Base-by-base conservation (phyloP, 306 rosid genomes). In the Cicer chorassanicum region DNA sequence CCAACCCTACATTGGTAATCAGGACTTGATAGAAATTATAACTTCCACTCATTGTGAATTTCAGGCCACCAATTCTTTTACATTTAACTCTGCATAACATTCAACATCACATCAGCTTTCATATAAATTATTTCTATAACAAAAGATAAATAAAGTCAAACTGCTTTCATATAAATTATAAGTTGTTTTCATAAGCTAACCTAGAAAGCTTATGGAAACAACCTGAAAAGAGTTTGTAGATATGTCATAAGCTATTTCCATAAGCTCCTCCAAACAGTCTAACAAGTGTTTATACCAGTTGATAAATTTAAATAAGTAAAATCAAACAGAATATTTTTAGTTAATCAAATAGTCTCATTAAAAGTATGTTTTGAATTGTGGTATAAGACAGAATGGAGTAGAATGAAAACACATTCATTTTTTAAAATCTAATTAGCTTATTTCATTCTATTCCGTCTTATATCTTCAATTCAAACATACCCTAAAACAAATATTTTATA, bases 11-110 rank as follows among this genome's bases (percentile, higher is more conserved):
- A 78, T 94, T 91, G 50, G 83, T 85, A 7, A 94, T 89, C 80
- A 94, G 61, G 11, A 91, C 96, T 85, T 90, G 92, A 83, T 91
- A 90, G 88, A 91, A 94, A 51, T 82, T 86, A 57, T 87, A 66
- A 75, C 84, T 90, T 70, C 98, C 98, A 65, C 93, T 74, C 80
- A 91, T 69, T 34, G 83, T 81, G 54, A 51, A 84, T 69, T 67
- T 90, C 74, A 94, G 5, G 40, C 97, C 97, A 44, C 96, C 96
- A 60, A 62, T 86, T 73, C 95, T 87, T 40, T 80, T 80, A 78
- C 97, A 94, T 82, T 84, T 88, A 24, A 90, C 95, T 87, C 98
- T 94, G 84, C 85, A 18, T 9, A 18, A 53, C 29, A 7, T 16
- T 53, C 57, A 29, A 3, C 34, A 24, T 24, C 34, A 15, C 21